Evolutionary conservation across 129 eudicot genomes (phyloP).

Genomic region (Mikania micrantha): DNA sequence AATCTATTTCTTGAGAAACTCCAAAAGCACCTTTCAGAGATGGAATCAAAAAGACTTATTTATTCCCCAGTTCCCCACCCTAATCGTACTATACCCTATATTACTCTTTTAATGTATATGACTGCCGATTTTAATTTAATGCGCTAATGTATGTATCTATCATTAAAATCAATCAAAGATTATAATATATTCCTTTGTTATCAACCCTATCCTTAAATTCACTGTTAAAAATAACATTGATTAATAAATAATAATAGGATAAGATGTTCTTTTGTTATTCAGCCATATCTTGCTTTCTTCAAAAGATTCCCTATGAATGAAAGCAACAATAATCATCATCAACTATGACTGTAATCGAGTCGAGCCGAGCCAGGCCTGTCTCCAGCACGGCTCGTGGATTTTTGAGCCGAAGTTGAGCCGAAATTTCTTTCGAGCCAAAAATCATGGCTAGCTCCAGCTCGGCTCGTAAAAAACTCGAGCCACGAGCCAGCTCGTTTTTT

Average conservation of each 20-base stretch:
- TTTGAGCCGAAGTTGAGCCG: too few species aligned
- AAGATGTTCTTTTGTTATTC: constrained; percentile 6
- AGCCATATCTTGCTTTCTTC: constrained; percentile 26
- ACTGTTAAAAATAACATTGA: too few species aligned
- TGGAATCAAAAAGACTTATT: constrained; percentile 15
- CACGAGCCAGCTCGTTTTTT: too few species aligned
- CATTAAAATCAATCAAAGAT: constrained; percentile 21
- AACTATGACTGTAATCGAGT: too few species aligned
- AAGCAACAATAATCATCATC: constrained; percentile 7
- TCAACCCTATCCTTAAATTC: constrained; percentile 18
- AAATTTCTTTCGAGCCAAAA: too few species aligned
- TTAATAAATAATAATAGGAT: constrained; percentile 8
- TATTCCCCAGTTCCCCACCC: not conserved
- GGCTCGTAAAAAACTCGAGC: too few species aligned
- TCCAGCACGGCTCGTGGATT: too few species aligned
- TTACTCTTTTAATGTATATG: constrained; percentile 10
- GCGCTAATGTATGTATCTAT: constrained; percentile 14
- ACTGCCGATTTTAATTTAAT: not conserved
- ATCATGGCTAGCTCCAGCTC: too few species aligned
- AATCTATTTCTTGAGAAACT: constrained; percentile 14
- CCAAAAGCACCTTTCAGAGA: constrained; percentile 25
- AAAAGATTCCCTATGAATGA: constrained; percentile 16
- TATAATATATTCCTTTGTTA: constrained; percentile 11
- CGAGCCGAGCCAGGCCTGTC: too few species aligned
- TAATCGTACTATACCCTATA: not conserved